Base-by-base conservation (phyloP, 2,329 filamentous ascomycete genomes). In the Claviceps cyperi region DNA sequence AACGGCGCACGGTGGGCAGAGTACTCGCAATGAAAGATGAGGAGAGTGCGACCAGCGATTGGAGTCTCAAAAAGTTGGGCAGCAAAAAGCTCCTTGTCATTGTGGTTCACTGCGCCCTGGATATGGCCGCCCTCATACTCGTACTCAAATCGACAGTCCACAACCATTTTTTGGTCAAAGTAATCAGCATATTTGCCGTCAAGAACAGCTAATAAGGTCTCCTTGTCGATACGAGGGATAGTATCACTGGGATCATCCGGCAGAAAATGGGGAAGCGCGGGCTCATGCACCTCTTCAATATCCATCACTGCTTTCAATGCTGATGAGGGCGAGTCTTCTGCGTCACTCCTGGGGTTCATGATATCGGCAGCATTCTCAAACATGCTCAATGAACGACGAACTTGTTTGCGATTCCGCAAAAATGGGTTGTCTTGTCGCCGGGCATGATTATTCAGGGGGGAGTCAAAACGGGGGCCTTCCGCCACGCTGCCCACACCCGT, bases 131-230 rank as follows among this genome's bases (percentile, higher is more conserved):
- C 92, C 15, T 95, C 84, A 64, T 94, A 98, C 69, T 98, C 92
- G 66, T 98, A 98, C 73, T 98, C 92, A 64, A 98, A 98, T 19
- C 92, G 86, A 66, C 92, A 98, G 67, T 98, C 92, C 60, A 98
- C 84, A 60, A 98, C 76, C 66, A 94, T 78, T 64, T 87, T 83
- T 63, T 90, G 79, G 53, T 89, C 81, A 64, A 86, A 97, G 22
- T 78, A 66, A 24, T 82, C 75, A 59, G 81, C 79, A 68, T 83
- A 95, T 58, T 86, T 84, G 53, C 89, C 89, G 65, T 95, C 85
- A 54, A 98, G 75, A 37, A 98, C 78, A n/a, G 89, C 78, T 50
- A 95, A 70, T 64, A 98, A 77, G 3, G 89, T 95, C 47, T 81
- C 75, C 62, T 83, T 82, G 51, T 81, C 80, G 61, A 98, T 95